Evolutionary conservation across 2,329 filamentous ascomycete genomes (phyloP).

Genomic region (Phaeophleospora eucalypticola): DNA sequence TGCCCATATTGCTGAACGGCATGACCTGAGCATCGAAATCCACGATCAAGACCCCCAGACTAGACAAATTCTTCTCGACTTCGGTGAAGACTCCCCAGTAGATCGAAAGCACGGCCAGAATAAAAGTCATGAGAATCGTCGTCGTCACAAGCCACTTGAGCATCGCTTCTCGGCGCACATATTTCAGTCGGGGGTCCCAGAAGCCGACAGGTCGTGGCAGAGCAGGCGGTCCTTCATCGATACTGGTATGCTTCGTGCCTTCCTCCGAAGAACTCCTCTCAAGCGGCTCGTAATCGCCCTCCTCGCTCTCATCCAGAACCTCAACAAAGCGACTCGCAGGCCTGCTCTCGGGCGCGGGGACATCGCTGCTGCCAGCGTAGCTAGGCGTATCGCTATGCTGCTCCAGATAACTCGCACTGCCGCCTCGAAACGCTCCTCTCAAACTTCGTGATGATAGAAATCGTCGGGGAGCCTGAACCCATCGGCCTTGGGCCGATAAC

Average conservation of each 20-base stretch:
- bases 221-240: constrained; percentile 1
- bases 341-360: not conserved
- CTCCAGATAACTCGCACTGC: not conserved
- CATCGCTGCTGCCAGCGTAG: not conserved
- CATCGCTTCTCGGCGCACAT: constrained; percentile 39
- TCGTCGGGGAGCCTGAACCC: not conserved
- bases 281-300: not conserved
- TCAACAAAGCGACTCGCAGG: not conserved
- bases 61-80: constrained; percentile 46
- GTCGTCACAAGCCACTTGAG: constrained; percentile 43
- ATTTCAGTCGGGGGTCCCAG: constrained; percentile 40
- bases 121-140: constrained; percentile 52
- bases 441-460: not conserved
- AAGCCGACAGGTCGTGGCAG: constrained; percentile 38
- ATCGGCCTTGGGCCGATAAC: not conserved
- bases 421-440: not conserved
- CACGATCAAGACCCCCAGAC: constrained; percentile 55
- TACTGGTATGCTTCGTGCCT: not conserved
- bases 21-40: constrained; percentile 56
- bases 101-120: constrained; percentile 52
- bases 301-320: not conserved
- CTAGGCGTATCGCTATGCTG: too few species aligned
- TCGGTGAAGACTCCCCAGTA: constrained; percentile 59
- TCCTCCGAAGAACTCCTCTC: not conserved
- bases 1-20: constrained; percentile 43